Evolutionary conservation across 768 basidiomycete genomes (phyloP), one percentile per base, ranked within the genome.

Genomic region (Trametes cinnabarina): DNA sequence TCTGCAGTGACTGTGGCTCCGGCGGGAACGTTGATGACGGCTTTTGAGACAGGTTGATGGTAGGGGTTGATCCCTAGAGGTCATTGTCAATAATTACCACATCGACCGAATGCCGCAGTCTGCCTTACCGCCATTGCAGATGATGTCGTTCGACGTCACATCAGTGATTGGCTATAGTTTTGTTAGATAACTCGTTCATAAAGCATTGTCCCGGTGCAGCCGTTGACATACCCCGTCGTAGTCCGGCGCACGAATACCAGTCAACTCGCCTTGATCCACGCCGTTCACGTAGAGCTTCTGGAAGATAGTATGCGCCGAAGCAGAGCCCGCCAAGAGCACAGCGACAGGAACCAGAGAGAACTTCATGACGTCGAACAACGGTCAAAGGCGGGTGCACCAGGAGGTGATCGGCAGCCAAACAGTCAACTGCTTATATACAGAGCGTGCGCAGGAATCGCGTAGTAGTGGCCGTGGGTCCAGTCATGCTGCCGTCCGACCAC

Each of bases 211-310:
- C 37, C 20, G 47, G 49, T 41, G 25, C 23, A 6, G n/a, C 6
- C 30, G 42, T 74, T 71, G 20, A 47, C 78, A 64, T 59, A 80
- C 79, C 19, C 77, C 78, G 55, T 80, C 78, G 57, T 79, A 81
- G 47, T 72, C 70, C 11, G 77, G 77, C 1, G 77, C 77, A 15
- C 79, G 76, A 39, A 81, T 73, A 25, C 78, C 78, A 51, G 68
- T 73, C 11, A 68, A 67, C 47, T 78, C 75, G 15, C 78, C 79
- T 69, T 79, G 75, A 58, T 73, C 74, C 11, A 76, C 80, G 17
- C 81, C 81, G 61, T 83, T 82, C 32, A 83, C 79, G 57, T 76
- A 79, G 23, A 81, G 63, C 70, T 81, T 73, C 69, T 82, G 81
- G 66, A 83, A 81, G 57, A 83, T 82, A 9, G 77, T 76, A 60